Percentiles rank a stretch among this genome's conserved stretches.
Conservation (phyloP, 1,139 yeast species). For the Saccharomycopsis hybrid region DNA sequence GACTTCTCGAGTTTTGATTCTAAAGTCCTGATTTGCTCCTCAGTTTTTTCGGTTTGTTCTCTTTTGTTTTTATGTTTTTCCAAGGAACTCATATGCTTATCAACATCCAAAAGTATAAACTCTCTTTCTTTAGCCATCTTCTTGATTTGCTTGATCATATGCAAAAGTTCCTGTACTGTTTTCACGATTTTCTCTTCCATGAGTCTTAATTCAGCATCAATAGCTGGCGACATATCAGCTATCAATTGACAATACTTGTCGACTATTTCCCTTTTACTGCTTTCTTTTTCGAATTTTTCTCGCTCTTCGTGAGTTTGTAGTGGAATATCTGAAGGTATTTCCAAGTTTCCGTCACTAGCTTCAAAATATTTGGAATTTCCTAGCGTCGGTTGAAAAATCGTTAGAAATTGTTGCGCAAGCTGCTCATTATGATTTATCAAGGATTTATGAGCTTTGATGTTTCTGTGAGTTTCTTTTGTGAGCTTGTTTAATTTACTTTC, state of each 20-base stretch:
- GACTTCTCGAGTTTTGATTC: conserved; percentile 13
- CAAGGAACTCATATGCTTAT: conserved; percentile 11
- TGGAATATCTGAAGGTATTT: conserved; percentile 1
- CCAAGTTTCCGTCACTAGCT: not conserved
- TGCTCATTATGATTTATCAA: conserved; percentile 13
- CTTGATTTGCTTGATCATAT: conserved; percentile 18
- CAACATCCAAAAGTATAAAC: conserved; percentile 17
- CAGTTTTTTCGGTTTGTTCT: conserved; percentile 14
- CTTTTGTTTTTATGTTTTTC: conserved; percentile 11
- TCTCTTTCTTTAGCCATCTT: conserved; percentile 15
- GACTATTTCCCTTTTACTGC: conserved; percentile 6
- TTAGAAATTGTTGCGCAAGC: conserved; percentile 14
- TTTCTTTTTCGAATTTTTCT: conserved; percentile 3
- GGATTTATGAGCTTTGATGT: conserved; percentile 36
- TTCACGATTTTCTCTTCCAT: conserved; percentile 16
- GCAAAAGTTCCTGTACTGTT: conserved; percentile 14
- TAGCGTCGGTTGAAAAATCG: conserved; percentile 7
- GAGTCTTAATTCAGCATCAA: conserved; percentile 13
- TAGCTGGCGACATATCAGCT: conserved; percentile 19
- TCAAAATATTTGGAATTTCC: conserved; percentile 1
- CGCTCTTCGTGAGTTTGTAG: conserved; percentile 6
- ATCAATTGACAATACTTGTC: conserved; percentile 15
- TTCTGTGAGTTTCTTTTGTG: conserved; percentile 10
- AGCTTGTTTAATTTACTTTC: conserved; percentile 11
- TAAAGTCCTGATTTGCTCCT: conserved; percentile 12